Percentiles rank a stretch among this genome's conserved stretches.
phyloP scores from a whole-genome alignment of 1,284 basidiomycete genomes.

The Ceratobasidium sp. region DNA sequence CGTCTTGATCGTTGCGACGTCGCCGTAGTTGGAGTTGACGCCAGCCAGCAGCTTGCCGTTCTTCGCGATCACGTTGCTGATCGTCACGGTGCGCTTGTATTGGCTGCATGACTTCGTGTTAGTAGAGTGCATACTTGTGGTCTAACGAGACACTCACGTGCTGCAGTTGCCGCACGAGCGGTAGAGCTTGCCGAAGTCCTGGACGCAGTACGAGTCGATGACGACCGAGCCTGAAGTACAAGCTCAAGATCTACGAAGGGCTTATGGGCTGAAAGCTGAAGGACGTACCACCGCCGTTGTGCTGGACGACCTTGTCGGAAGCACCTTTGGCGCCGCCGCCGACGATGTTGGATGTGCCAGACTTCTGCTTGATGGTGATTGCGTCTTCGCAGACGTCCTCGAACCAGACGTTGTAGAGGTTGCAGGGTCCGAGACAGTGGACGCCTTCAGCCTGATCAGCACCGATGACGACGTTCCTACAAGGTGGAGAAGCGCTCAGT shows the following conservation, averaged over 20 bases:
- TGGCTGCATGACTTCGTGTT: neutral
- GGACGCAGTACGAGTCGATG: conserved; percentile 25
- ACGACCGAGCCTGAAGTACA: conserved; percentile 19
- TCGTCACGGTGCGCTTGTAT: conserved; percentile 54
- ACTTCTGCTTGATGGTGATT: conserved; percentile 52
- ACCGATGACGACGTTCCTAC: conserved; percentile 59
- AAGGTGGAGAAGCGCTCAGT: neutral
- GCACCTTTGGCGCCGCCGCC: conserved; percentile 47
- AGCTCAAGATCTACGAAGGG: neutral
- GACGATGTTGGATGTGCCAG: conserved; percentile 45
- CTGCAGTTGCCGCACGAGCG: conserved; percentile 50
- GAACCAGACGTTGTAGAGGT: conserved; percentile 59
- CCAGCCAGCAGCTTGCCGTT: conserved; percentile 46
- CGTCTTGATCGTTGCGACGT: conserved; percentile 46
- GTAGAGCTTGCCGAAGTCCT: conserved; percentile 33
- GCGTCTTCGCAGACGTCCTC: conserved; percentile 64
- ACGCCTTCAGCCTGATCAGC: conserved; percentile 62
- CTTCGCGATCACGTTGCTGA: conserved; percentile 49
- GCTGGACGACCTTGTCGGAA: conserved; percentile 47
- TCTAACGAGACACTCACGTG: conserved; percentile 16
- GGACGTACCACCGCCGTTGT: conserved; percentile 45
- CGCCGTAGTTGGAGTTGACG: conserved; percentile 48
- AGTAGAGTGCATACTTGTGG: neutral
- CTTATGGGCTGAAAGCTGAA: neutral
- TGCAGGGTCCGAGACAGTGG: conserved; percentile 58